A percentile compares a stretch with the other conserved stretches of the same genome.
phyloP scores from a whole-genome alignment of 306 rosid genomes.

The Sicyos baderoa region DNA sequence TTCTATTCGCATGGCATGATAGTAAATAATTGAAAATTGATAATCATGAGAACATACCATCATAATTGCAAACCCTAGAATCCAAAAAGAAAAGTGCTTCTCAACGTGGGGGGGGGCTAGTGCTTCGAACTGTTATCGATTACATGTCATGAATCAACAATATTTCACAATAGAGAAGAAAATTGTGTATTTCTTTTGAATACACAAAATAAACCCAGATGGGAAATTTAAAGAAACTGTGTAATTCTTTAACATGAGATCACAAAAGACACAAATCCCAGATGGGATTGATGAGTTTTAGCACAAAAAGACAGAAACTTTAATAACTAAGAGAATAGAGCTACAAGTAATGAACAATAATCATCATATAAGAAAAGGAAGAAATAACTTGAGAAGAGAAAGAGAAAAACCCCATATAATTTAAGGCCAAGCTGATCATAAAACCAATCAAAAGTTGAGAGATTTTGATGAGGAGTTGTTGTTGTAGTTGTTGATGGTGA shows the following conservation, averaged over 20 bases:
- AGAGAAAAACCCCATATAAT: background rate
- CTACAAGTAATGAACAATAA: background rate
- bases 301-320: constrained; percentile 10
- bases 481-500: background rate
- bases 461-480: too few species aligned
- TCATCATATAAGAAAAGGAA: background rate
- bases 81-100: background rate
- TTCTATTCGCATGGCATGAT: background rate
- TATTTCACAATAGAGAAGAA: background rate
- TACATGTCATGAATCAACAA: background rate
- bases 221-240: background rate
- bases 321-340: background rate
- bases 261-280: constrained; percentile 2
- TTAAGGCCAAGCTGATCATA: too few species aligned
- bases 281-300: constrained; percentile 1
- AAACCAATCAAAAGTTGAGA: background rate
- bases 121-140: background rate
- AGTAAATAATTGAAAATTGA: background rate
- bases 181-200: background rate
- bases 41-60: constrained; percentile 1
- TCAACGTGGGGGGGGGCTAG: background rate
- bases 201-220: background rate
- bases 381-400: background rate
- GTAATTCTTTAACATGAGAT: background rate
- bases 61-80: constrained; percentile 16